phyloP scores from a whole-genome alignment of 176 grass and related monocot species.

The Eremochloa ophiuroides region DNA sequence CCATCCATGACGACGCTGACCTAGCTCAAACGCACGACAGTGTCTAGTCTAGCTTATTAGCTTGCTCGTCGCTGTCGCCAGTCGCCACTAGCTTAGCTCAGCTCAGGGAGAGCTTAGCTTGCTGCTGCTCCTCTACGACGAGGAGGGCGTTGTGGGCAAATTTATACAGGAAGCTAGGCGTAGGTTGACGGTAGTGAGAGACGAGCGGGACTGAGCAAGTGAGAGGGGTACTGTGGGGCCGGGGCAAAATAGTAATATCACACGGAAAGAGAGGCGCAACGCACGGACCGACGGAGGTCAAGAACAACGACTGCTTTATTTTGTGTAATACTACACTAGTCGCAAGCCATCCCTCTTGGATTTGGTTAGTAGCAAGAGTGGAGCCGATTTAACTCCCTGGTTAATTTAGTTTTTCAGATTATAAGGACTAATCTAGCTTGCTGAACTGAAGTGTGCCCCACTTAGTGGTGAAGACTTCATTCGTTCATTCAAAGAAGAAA shows the following conservation, averaged over 20 bases:
- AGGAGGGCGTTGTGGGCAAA: neutral
- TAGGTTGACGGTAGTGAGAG: constrained; percentile 1
- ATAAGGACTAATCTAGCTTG: neutral
- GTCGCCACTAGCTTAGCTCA: constrained; percentile 11
- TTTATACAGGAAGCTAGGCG: constrained; percentile 28
- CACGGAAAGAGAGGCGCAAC: neutral
- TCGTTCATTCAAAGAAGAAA: neutral
- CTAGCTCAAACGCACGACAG: neutral
- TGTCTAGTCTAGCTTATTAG: neutral
- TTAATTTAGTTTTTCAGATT: neutral
- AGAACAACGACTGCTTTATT: neutral
- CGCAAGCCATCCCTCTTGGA: neutral
- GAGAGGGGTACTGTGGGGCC: neutral
- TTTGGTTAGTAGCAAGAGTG: neutral
- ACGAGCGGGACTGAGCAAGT: neutral
- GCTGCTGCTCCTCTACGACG: neutral
- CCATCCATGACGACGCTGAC: neutral
- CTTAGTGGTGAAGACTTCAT: neutral
- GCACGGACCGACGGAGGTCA: neutral
- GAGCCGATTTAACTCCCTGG: neutral
- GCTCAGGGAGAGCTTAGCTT: constrained; percentile 4
- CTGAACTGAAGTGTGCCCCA: neutral
- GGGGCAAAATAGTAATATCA: neutral
- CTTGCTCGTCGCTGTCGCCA: neutral
- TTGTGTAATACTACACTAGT: neutral